Conservation (phyloP, 2,329 filamentous ascomycete species). For the Nannizziopsis barbatae region DNA sequence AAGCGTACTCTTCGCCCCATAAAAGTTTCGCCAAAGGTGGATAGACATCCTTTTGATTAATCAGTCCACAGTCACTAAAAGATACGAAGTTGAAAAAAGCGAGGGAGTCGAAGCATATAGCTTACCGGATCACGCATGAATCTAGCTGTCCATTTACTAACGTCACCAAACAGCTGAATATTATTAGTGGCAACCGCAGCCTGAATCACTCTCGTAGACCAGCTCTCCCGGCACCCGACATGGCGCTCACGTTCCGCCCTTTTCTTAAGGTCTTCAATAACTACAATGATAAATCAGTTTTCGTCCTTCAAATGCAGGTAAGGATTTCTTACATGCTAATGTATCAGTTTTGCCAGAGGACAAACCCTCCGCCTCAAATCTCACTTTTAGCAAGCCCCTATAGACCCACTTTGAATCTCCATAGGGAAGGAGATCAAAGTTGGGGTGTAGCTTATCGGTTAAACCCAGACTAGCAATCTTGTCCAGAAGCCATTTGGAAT, state of each 20-base stretch:
- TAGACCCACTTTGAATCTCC: neutral
- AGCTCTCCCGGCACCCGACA: neutral
- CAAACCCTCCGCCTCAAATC: constrained; percentile 6
- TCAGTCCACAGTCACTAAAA: neutral
- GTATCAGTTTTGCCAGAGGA: neutral
- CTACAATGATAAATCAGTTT: neutral
- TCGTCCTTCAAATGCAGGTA: neutral
- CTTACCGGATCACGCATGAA: constrained; percentile 14
- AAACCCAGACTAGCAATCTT: neutral
- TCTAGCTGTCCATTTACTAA: constrained; percentile 9
- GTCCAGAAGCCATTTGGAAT: constrained; percentile 11
- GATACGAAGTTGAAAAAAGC: neutral
- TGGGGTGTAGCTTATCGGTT: neutral
- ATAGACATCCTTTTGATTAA: neutral
- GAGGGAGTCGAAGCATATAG: neutral
- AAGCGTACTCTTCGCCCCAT: neutral
- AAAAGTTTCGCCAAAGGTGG: neutral
- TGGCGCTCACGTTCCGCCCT: constrained; percentile 6
- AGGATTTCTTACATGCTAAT: constrained; percentile 1
- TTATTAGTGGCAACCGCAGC: constrained; percentile 3
- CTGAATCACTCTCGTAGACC: constrained; percentile 1
- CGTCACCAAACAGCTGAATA: constrained; percentile 6
- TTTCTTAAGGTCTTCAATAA: constrained; percentile 6
- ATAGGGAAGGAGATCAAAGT: neutral
- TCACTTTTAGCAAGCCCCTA: constrained; percentile 1